Evolutionary conservation across 768 basidiomycete species (phyloP), one percentile per base, ranked within the genome.

Genomic region (Lactifluus echinatus): DNA sequence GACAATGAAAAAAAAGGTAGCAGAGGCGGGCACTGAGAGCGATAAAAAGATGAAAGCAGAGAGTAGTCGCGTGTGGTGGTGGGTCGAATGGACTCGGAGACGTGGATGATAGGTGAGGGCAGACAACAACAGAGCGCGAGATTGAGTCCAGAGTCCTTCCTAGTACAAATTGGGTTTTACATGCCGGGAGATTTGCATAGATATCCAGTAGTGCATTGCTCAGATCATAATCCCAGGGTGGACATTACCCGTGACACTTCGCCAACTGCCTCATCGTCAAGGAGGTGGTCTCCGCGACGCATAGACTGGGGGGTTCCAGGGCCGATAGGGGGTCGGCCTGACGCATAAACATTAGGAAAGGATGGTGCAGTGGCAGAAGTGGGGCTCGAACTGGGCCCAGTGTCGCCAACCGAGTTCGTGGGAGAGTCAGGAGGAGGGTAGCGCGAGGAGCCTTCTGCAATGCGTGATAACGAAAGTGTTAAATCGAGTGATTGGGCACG

Each of bases 401-500:
- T 86, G 50, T 85, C 87, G 24, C 82, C 82, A 0, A 79, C 81
- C 8, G 89, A 89, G 5, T 82, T 87, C 36, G 87, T 89, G 0
- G 89, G 89, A 1, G 89, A 92, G 49, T 89, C 87, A 1, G 88
- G 87, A 37, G 80, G 83, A 24, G 80, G 78, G 44, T 84, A 72
- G 51, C 79, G 75, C 53, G 82, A 76, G 26, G 76, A 71, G 19
- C 82, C 78, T 66, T 89, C 89, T 4, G 83, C 82, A 63, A 91
- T 89, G 53, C 83, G 84, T n/a, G 83, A 84, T 29, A 93, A 77
- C 6, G 91, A 92, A 63, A 83, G 83, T 0, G 88, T 91, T 62
- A 95, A 74, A 67, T 95, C 92, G 46, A 95, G 83, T 4, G 87
- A 90, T 68, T 94, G 92, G 0, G 92, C 92, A 17, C 92, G 86